Base-by-base conservation (phyloP, 1,284 basidiomycete genomes). In the Apiotrichum brassicae region DNA sequence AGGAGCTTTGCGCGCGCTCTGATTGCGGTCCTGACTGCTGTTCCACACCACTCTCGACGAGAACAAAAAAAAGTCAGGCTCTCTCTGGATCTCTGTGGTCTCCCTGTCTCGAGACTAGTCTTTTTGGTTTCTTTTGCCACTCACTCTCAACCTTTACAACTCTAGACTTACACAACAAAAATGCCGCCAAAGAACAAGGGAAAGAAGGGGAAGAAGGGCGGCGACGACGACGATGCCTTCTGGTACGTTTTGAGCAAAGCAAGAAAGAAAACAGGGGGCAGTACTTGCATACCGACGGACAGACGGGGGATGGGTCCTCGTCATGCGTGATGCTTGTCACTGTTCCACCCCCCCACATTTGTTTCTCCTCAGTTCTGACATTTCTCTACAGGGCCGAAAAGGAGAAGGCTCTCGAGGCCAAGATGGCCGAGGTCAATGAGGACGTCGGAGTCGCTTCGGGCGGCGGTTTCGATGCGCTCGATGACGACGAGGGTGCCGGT, bases 161-260 rank as follows among this genome's bases (percentile, higher is more conserved):
- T n/a, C n/a, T n/a, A n/a, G n/a, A n/a, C n/a, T 30, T 14, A 30
- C 28, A 34, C 16, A 9, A 34, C n/a, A 47, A 52, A 53, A 49
- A 92, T 93, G 89, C 77, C 88, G 52, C 87, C 88, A 44, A 93
- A 92, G 76, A 86, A 82, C 65, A 87, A 89, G 70, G 85, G 81
- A 55, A 91, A 91, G 77, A 91, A 90, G 71, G 82, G 78, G 20
- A 89, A 89, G 75, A 88, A 84, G 71, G 64, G 78, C 76, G 63
- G 76, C 56, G 59, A 62, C 39, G 79, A 85, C 62, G 86, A 87
- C 56, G 87, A 86, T 49, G 83, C 86, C 57, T 86, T 81, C 76
- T 92, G 88, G 88, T 89, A 59, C 50, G 82, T 63, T 46, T 38
- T 8, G 14, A 30, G 28, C n/a, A n/a, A n/a, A n/a, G n/a, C n/a